Evolutionary conservation across 768 basidiomycete species (phyloP).

Genomic region (Tubosaeta sp.): DNA sequence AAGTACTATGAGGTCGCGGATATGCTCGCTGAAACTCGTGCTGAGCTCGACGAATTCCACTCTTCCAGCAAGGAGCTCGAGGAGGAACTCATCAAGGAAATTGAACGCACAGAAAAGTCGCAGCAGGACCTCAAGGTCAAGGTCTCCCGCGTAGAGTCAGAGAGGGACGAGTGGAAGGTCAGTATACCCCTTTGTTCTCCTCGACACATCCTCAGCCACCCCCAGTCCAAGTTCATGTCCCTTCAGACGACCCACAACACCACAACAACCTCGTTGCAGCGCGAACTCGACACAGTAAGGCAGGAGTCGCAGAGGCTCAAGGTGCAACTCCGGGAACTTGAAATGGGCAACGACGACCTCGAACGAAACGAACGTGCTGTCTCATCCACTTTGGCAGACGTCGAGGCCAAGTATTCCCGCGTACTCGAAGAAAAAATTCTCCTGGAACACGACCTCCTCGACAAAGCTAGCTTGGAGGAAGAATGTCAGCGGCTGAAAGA

Average conservation of each 20-base stretch:
- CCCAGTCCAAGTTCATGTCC: constrained; percentile 76
- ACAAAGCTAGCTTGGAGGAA: constrained; percentile 87
- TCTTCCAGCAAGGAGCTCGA: constrained; percentile 87
- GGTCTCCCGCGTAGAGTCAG: constrained; percentile 62
- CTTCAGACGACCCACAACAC: constrained; percentile 89
- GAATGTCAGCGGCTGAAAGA: constrained; percentile 88
- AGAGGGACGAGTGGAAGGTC: constrained; percentile 94
- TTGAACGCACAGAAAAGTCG: constrained; percentile 81
- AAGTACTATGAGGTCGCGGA: constrained; percentile 82
- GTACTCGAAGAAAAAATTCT: constrained; percentile 96
- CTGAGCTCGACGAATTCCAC: constrained; percentile 85
- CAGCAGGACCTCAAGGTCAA: constrained; percentile 77
- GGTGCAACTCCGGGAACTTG: constrained; percentile 78
- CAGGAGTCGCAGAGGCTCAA: constrained; percentile 69
- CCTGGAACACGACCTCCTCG: constrained; percentile 90
- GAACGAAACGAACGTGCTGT: constrained; percentile 92
- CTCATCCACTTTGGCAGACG: constrained; percentile 73
- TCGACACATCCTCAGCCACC: constrained; percentile 2
- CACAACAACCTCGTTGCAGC: constrained; percentile 85
- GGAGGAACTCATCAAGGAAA: constrained; percentile 87
- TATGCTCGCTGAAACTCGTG: constrained; percentile 78
- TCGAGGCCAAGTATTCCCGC: constrained; percentile 85
- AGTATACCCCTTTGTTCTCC: constrained; percentile 12
- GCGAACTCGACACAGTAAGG: constrained; percentile 80
- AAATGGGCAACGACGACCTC: constrained; percentile 97